Evolutionary conservation across 331 rosid genomes (phyloP).

Genomic region (Quercus lobata): DNA sequence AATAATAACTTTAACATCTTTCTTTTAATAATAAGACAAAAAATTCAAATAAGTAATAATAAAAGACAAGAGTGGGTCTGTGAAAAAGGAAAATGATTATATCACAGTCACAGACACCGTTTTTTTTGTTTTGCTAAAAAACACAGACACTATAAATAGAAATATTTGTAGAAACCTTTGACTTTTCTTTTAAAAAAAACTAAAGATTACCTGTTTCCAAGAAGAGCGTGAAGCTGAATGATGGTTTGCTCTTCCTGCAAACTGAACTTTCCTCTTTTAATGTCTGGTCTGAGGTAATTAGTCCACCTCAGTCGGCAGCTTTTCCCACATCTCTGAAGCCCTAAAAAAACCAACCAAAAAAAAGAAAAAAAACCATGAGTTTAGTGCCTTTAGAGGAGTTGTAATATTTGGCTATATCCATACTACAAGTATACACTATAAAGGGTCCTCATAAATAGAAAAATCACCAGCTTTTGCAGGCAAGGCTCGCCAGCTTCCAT

Average conservation of each 20-base stretch:
- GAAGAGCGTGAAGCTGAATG: constrained; percentile 63
- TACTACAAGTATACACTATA: neutral
- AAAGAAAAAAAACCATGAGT: neutral
- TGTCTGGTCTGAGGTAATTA: constrained; percentile 62
- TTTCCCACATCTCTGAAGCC: constrained; percentile 66
- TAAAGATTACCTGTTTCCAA: constrained; percentile 47
- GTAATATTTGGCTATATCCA: neutral
- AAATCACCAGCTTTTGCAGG: constrained; percentile 57
- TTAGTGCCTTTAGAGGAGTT: neutral
- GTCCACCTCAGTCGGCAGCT: constrained; percentile 68
- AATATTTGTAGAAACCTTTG: no score
- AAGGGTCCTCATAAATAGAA: neutral
- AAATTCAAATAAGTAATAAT: no score
- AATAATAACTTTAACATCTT: no score
- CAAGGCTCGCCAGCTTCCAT: constrained; percentile 69
- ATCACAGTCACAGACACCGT: no score
- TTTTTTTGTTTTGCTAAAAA: no score
- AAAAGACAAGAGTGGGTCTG: no score
- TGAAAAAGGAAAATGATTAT: no score
- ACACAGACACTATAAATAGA: no score
- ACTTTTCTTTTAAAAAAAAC: neutral
- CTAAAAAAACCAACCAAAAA: constrained; percentile 12
- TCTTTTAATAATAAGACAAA: no score
- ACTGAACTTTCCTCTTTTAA: constrained; percentile 63
- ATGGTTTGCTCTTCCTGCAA: constrained; percentile 60